A percentile compares a stretch with the other conserved stretches of the same genome.
Conservation (phyloP, 2,329 filamentous ascomycete species). For the Penicillium corylophilum region DNA sequence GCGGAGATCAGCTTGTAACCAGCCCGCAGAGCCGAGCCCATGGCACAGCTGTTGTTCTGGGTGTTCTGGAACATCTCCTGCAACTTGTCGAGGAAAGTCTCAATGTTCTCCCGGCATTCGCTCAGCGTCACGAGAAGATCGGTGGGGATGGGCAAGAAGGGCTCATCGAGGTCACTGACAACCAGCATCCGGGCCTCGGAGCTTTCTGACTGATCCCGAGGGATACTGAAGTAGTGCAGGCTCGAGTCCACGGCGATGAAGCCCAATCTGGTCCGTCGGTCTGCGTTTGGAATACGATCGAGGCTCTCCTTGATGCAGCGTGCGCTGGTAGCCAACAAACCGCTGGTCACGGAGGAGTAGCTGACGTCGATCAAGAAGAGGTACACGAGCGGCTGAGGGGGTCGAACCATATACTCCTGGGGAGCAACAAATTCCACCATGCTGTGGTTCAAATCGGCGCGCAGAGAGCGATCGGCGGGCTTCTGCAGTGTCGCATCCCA, state of each 20-base stretch:
- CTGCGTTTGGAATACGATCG: constrained; percentile 96
- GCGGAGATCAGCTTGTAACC: constrained; percentile 95
- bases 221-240: constrained; percentile 93
- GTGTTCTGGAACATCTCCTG: constrained; percentile 97
- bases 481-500: constrained; percentile 94
- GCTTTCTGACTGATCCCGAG: constrained; percentile 80
- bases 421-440: constrained; percentile 97
- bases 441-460: constrained; percentile 90
- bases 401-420: constrained; percentile 98
- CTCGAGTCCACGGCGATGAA: constrained; percentile 95
- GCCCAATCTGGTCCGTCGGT: constrained; percentile 84
- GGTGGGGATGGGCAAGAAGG: constrained; percentile 89
- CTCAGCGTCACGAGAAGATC: constrained; percentile 86
- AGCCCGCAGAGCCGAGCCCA: constrained; percentile 88
- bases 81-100: constrained; percentile 84
- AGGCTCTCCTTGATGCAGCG: constrained; percentile 93
- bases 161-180: constrained; percentile 91
- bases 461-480: constrained; percentile 85
- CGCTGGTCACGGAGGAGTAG: constrained; percentile 83
- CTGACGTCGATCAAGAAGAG: constrained; percentile 95
- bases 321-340: constrained; percentile 86
- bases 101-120: constrained; percentile 86
- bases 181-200: constrained; percentile 88
- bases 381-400: constrained; percentile 92
- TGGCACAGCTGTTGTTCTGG: constrained; percentile 83